A percentile compares a stretch with the other conserved stretches of the same genome.
Evolutionary conservation across 306 rosid genomes (phyloP).

Genomic region (Ormosia emarginata): DNA sequence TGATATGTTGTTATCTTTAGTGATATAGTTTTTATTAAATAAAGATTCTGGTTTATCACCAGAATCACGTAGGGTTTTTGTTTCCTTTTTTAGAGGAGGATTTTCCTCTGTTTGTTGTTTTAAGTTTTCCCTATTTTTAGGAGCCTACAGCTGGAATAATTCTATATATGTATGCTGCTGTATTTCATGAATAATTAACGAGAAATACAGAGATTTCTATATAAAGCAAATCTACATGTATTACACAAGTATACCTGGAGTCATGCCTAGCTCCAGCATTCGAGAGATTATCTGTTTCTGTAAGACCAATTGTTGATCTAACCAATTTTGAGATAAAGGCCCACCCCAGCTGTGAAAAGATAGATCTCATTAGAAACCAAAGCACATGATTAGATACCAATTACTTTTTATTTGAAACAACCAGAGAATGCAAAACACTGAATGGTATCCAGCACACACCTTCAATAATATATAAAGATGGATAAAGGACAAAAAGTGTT

Average conservation of each 20-base stretch:
- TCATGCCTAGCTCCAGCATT: conserved; percentile 95
- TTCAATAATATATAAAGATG: neutral
- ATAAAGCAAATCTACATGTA: neutral
- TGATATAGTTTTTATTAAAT: no score
- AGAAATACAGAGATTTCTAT: no score
- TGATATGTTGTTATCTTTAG: no score
- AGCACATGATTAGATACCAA: conserved; percentile 17
- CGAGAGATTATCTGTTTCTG: conserved; percentile 75
- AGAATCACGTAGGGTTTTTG: no score
- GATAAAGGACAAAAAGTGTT: neutral
- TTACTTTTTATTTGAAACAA: neutral
- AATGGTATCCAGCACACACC: neutral
- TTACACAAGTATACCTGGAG: conserved; percentile 63
- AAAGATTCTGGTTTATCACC: no score
- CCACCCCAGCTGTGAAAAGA: conserved; percentile 85
- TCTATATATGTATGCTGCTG: no score
- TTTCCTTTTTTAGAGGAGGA: no score
- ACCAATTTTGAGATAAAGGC: conserved; percentile 88
- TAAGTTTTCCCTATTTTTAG: no score
- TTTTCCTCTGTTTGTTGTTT: no score
- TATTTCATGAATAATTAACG: no score
- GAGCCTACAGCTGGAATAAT: no score
- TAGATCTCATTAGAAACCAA: conserved; percentile 24
- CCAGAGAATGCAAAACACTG: neutral
- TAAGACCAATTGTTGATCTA: conserved; percentile 75